Percentiles rank a stretch among this genome's conserved stretches.
phyloP scores from a whole-genome alignment of 495 filamentous ascomycete species.

The Talaromyces borbonicus region DNA sequence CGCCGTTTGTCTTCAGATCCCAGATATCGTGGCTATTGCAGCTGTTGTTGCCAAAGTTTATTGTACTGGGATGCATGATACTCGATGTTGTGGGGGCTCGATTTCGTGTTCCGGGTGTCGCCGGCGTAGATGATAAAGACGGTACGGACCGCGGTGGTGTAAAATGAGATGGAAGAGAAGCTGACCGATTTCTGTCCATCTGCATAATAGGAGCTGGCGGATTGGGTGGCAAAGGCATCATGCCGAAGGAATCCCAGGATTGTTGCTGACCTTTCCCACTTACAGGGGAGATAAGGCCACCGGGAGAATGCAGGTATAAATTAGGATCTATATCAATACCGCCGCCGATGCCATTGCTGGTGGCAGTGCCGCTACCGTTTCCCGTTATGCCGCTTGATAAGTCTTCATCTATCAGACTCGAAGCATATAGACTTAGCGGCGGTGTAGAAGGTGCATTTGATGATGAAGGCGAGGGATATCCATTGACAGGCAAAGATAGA shows the following conservation, averaged over 20 bases:
- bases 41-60: neutral
- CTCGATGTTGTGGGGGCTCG: neutral
- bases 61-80: neutral
- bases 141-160: constrained; percentile 5
- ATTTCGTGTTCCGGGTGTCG: neutral
- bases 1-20: neutral
- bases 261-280: neutral
- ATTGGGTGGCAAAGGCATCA: neutral
- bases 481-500: constrained; percentile 1
- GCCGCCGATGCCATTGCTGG: neutral
- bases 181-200: constrained; percentile 1
- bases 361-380: constrained; percentile 3
- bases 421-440: constrained; percentile 1
- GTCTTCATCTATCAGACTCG: constrained; percentile 6
- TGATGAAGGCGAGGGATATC: constrained; percentile 5
- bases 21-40: too few relatives aligned
- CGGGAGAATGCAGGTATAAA: neutral
- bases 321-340: constrained; percentile 1
- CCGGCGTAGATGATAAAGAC: neutral
- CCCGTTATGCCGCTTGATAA: constrained; percentile 1
- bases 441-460: constrained; percentile 9
- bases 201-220: constrained; percentile 2
- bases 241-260: constrained; percentile 2
- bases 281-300: neutral
- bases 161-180: constrained; percentile 1